A percentile compares a stretch with the other conserved stretches of the same genome.
phyloP scores from a whole-genome alignment of 768 basidiomycete genomes.

The Harrya chromipes region DNA sequence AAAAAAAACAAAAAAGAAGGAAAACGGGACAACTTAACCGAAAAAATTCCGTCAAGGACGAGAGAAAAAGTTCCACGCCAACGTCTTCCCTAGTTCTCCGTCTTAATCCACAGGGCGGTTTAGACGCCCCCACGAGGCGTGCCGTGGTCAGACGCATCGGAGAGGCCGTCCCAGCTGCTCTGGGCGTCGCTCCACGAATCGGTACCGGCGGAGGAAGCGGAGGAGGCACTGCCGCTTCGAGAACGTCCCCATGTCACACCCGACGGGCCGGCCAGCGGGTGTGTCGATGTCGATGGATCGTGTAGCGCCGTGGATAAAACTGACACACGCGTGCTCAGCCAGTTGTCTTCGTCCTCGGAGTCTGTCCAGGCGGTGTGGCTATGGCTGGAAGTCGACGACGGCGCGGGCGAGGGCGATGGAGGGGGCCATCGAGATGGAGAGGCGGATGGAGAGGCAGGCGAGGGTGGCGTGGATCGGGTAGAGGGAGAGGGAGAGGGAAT shows the following conservation, averaged over 20 bases:
- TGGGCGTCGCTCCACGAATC: slow-evolving; percentile 31
- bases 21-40: too few relatives aligned
- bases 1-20: too few relatives aligned
- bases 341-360: slow-evolving; percentile 14
- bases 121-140: neutral
- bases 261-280: neutral
- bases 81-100: too few relatives aligned
- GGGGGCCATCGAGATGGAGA: slow-evolving; percentile 1
- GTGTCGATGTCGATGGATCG: neutral
- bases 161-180: slow-evolving; percentile 30
- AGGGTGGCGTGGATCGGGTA: slow-evolving; percentile 11
- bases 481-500: slow-evolving; percentile 18
- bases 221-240: slow-evolving; percentile 13
- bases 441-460: slow-evolving; percentile 18
- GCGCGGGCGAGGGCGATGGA: neutral
- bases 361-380: slow-evolving; percentile 3
- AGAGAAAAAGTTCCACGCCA: too few relatives aligned
- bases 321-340: neutral
- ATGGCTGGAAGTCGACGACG: slow-evolving; percentile 3
- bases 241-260: neutral
- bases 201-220: slow-evolving; percentile 4
- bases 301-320: neutral
- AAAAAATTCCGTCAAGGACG: too few relatives aligned
- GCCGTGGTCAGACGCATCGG: slow-evolving; percentile 7
- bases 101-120: neutral